Base-by-base conservation (phyloP, 2,329 filamentous ascomycete species). In the Arthrobotrys megalospora region DNA sequence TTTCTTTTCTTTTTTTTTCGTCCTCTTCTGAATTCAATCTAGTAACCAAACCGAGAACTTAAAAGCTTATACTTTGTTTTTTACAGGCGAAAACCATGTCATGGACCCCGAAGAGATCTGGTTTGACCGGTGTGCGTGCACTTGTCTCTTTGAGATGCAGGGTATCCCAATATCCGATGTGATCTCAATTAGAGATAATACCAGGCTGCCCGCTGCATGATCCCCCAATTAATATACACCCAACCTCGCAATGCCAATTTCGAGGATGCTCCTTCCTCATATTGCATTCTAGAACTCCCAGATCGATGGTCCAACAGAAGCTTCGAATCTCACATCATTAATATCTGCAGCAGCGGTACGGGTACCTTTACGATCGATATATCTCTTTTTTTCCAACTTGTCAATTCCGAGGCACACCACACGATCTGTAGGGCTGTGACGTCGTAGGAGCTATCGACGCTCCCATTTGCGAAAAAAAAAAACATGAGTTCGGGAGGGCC, bases 11-110 rank as follows among this genome's bases (percentile, higher is more conserved):
- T 48, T 34, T 32, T 21, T 48, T 48, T 5, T 5, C 24, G 24
- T 64, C n/a, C n/a, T n/a, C n/a, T n/a, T n/a, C 24, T 71, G 38
- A 21, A 19, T 71, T 55, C 55, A 38, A 71, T 41, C 16, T 10
- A 53, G 55, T 8, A 41, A 45, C 53, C 34, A 63, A 70, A 70
- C 16, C 16, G 28, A 63, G 55, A 47, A 55, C 21, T 28, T 10
- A n/a, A 38, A 60, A 60, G 3, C 45, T 71, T 43, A 60, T 62
- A 63, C 7, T 70, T 70, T 70, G 66, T 71, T 71, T 71, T 71
- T 71, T 16, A 28, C 21, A 55, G 19, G 16, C 34, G 47, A 43
- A 41, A 60, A 38, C 32, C 53, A 47, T 62, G 50, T 34, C 43
- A 34, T 69, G n/a, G 34, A 53, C 19, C 47, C 19, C 32, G 32